Base-by-base conservation (phyloP, 1,284 basidiomycete species). In the Microbotryomycetes sp. region DNA sequence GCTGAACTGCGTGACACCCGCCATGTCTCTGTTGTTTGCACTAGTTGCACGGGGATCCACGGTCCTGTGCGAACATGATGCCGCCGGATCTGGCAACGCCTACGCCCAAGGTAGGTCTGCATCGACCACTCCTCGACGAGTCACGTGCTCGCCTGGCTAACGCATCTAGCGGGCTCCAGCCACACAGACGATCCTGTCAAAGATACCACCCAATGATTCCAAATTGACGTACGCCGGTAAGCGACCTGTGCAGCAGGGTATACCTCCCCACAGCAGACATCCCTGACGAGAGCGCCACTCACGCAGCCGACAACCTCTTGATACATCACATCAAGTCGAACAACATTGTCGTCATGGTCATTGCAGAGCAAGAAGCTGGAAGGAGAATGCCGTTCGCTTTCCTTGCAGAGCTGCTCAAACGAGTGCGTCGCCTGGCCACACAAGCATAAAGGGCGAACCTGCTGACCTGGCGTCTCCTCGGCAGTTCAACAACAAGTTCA, bases 301-400 rank as follows among this genome's bases (percentile, higher is more conserved):
- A 48, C 62, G 27, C 60, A 79, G 79, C 94, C 79, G 90, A 96
- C 74, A 86, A 93, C 76, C 94, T 90, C 74, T 81, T 97, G 28
- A 96, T 97, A 73, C 94, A 98, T 78, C 97, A 97, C 77, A 82
- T 94, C 65, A 69, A 72, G 52, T 59, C 66, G 24, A 68, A 73
- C 52, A 72, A 89, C 0, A 84, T 88, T 74, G 85, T 87, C 49
- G 96, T 88, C 76, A 83, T 98, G 55, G 89, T 93, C 57, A 92
- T 97, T 84, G 89, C 89, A 18, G 90, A 96, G 74, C 91, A 94
- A 73, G 82, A 86, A 41, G 90, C 87, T 35, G 91, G 91, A 55
- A 81, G 89, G 57, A 81, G 92, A 67, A 88, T 93, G 81, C 92
- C 94, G 2, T 98, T 98, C 75, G 87, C 89, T 6, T 97, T 97